Percentiles rank a stretch among this genome's conserved stretches.
These are phyloP conservation scores for Penicillium sp. DNA, from an alignment of 2,329 filamentous ascomycete genomes.

Conservation along the genomic window DNA sequence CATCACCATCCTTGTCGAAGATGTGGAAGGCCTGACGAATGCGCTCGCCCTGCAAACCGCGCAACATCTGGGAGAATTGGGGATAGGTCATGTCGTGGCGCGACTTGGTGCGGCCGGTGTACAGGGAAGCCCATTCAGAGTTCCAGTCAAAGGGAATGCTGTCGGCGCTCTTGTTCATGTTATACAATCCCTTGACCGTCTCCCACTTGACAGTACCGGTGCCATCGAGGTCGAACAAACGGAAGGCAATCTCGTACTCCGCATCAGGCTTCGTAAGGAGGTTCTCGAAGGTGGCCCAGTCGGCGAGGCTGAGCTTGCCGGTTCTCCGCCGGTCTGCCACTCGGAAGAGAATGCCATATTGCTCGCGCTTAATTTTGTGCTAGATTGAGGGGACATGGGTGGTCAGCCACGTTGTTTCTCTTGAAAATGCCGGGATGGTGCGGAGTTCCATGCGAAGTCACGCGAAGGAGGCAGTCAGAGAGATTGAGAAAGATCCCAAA, in stretches of 20 bases:
- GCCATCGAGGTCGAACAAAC: conserved; percentile 86
- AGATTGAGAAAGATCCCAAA: conserved; percentile 25
- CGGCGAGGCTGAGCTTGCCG: conserved; percentile 75
- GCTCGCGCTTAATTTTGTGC: conserved; percentile 97
- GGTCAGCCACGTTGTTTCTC: conserved; percentile 22
- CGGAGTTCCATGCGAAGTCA: neutral
- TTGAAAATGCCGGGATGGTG: neutral
- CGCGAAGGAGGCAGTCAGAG: neutral
- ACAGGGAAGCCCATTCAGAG: conserved; percentile 93
- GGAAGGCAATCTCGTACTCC: conserved; percentile 98
- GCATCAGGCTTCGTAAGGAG: conserved; percentile 91
- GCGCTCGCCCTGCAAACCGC: conserved; percentile 91
- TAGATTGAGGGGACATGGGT: conserved; percentile 45
- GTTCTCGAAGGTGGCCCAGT: conserved; percentile 95
- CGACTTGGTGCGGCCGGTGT: conserved; percentile 85
- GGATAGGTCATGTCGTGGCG: conserved; percentile 91
- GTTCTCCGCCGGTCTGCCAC: conserved; percentile 79
- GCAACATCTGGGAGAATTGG: conserved; percentile 97
- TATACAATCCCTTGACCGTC: conserved; percentile 81
- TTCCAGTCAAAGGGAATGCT: conserved; percentile 96
- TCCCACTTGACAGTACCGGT: conserved; percentile 88
- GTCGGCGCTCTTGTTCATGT: conserved; percentile 81
- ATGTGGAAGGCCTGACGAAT: conserved; percentile 92
- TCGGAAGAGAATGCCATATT: conserved; percentile 90
- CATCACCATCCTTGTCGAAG: conserved; percentile 88